phyloP scores from a whole-genome alignment of 305 asterid genomes.

The Fraxinus greggii region DNA sequence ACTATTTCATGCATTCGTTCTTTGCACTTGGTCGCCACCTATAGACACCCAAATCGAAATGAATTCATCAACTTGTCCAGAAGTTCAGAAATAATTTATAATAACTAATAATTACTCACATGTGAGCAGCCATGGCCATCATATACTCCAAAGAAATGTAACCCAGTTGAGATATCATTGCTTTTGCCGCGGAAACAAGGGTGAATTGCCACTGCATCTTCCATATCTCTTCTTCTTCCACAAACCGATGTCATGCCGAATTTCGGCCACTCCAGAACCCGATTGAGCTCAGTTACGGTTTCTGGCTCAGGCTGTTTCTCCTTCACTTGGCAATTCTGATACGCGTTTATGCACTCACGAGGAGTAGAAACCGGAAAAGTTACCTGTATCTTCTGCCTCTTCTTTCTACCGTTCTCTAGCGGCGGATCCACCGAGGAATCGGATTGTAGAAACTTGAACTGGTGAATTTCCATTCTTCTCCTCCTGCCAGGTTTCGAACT shows the following conservation, averaged over 20 bases:
- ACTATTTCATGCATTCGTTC: slow-evolving; percentile 90
- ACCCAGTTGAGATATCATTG: slow-evolving; percentile 21
- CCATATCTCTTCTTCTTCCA: slow-evolving; percentile 92
- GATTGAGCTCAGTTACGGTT: neutral
- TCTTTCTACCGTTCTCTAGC: slow-evolving; percentile 29
- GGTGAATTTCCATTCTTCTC: slow-evolving; percentile 65
- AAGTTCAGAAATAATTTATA: neutral
- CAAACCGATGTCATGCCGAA: slow-evolving; percentile 79
- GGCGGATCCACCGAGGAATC: slow-evolving; percentile 48
- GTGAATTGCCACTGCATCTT: slow-evolving; percentile 74
- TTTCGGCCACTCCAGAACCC: slow-evolving; percentile 37
- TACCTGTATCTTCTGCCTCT: slow-evolving; percentile 37
- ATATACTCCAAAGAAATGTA: slow-evolving; percentile 75
- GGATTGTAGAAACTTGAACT: slow-evolving; percentile 46
- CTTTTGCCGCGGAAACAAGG: slow-evolving; percentile 40
- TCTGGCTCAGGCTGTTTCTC: slow-evolving; percentile 1
- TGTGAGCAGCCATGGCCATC: slow-evolving; percentile 99
- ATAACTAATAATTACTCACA: slow-evolving; percentile 33
- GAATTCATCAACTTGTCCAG: neutral
- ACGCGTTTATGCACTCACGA: slow-evolving; percentile 14
- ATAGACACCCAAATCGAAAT: neutral
- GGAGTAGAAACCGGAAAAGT: slow-evolving; percentile 27
- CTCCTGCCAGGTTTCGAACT: slow-evolving; percentile 52
- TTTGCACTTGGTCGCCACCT: slow-evolving; percentile 80
- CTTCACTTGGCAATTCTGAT: slow-evolving; percentile 12